Evolutionary conservation across 2,329 filamentous ascomycete species (phyloP).

Genomic region (Microcyclospora pomicola): DNA sequence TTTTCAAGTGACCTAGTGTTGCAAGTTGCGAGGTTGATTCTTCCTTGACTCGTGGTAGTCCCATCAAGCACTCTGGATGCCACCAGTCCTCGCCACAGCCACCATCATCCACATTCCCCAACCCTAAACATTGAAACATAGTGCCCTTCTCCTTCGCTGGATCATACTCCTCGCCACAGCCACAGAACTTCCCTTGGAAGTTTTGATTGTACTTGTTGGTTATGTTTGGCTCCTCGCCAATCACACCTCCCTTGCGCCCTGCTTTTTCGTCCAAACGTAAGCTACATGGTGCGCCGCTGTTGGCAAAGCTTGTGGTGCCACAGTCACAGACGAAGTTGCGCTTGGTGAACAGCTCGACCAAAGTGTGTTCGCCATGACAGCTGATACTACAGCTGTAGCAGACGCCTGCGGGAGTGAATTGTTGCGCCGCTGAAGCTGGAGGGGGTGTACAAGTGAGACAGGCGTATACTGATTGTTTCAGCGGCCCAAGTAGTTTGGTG

Average conservation of each 20-base stretch:
- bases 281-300: conserved; percentile 53
- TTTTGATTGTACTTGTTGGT: conserved; percentile 92
- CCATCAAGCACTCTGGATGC: conserved; percentile 83
- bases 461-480: conserved; percentile 81
- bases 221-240: conserved; percentile 56
- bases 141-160: conserved; percentile 81
- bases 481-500: conserved; percentile 73
- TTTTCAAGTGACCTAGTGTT: conserved; percentile 9
- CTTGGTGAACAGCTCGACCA: conserved; percentile 93
- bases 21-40: conserved; percentile 12
- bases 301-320: conserved; percentile 65
- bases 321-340: conserved; percentile 95
- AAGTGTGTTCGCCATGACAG: conserved; percentile 86
- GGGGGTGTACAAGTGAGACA: conserved; percentile 88
- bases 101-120: conserved; percentile 65
- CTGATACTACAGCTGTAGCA: conserved; percentile 96
- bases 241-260: conserved; percentile 61
- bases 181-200: conserved; percentile 84
- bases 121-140: conserved; percentile 92
- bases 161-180: conserved; percentile 77
- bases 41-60: conserved; percentile 49
- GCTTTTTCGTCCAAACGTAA: conserved; percentile 60
- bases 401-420: conserved; percentile 63
- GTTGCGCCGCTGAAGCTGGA: conserved; percentile 46
- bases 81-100: conserved; percentile 98